Percentiles rank a stretch among this genome's conserved stretches.
Conservation (phyloP, 208 protist genomes). For the Trypanosoma melophagium region DNA sequence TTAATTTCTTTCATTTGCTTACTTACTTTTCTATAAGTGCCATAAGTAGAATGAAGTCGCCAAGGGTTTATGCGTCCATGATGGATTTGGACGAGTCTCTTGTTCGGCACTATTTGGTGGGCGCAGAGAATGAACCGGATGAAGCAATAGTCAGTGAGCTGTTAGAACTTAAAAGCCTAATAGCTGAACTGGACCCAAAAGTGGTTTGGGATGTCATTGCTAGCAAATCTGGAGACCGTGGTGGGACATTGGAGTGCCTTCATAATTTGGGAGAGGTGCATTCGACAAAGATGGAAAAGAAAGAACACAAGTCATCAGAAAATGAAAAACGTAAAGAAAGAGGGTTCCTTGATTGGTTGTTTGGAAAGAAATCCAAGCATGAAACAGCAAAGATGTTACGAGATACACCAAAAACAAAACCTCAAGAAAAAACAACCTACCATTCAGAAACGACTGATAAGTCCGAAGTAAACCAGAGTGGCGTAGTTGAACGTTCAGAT, state of each 20-base stretch:
- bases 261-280: background rate
- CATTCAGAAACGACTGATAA: too few species aligned
- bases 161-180: conserved; percentile 32
- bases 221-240: conserved; percentile 17
- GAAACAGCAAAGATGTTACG: conserved; percentile 1
- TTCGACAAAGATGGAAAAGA: background rate
- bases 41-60: background rate
- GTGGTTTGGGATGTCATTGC: conserved; percentile 8
- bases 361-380: conserved; percentile 13
- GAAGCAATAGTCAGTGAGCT: conserved; percentile 33
- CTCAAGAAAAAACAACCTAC: background rate
- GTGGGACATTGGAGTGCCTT: conserved; percentile 26
- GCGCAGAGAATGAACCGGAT: conserved; percentile 13
- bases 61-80: conserved; percentile 18
- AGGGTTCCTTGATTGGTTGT: conserved; percentile 24
- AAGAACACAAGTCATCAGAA: background rate
- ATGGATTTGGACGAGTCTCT: conserved; percentile 24
- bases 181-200: conserved; percentile 23
- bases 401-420: conserved; percentile 8
- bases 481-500: too few species aligned
- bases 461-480: too few species aligned
- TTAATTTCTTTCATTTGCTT: background rate
- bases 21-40: background rate
- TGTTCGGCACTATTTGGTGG: conserved; percentile 33
- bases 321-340: conserved; percentile 13